Conservation (phyloP, 176 grass and related monocot genomes). For the Phyllostachys edulis region DNA sequence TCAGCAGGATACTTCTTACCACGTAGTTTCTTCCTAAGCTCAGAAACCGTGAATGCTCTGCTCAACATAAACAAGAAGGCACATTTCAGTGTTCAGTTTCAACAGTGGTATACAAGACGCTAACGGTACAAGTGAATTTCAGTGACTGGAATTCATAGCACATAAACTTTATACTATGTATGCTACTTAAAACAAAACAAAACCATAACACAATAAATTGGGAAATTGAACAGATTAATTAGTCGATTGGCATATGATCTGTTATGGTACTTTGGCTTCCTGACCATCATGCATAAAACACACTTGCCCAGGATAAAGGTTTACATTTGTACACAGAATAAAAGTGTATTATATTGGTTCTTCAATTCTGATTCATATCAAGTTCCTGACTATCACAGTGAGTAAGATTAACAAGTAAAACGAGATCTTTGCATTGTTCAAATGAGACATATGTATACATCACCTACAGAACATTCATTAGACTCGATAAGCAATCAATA, state of each 20-base stretch:
- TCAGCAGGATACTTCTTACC: constrained; percentile 62
- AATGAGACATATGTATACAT: neutral
- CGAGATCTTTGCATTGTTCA: neutral
- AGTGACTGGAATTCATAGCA: neutral
- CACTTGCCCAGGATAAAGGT: neutral
- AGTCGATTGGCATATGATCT: neutral
- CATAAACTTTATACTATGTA: neutral
- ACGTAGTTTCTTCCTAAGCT: constrained; percentile 80
- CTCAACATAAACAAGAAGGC: constrained; percentile 8
- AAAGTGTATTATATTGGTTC: neutral
- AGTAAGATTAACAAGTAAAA: neutral
- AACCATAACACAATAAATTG: neutral
- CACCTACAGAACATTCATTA: neutral
- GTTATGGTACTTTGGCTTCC: neutral
- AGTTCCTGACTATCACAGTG: neutral
- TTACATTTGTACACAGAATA: neutral
- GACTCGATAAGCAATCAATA: neutral
- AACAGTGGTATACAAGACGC: neutral
- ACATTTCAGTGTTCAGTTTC: constrained; percentile 26
- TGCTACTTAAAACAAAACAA: constrained; percentile 9
- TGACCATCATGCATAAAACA: neutral
- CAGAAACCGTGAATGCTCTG: constrained; percentile 78
- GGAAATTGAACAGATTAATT: neutral
- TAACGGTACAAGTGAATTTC: neutral
- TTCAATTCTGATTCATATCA: neutral